Conservation (phyloP, 768 basidiomycete species). For the Pluteus cervinus region DNA sequence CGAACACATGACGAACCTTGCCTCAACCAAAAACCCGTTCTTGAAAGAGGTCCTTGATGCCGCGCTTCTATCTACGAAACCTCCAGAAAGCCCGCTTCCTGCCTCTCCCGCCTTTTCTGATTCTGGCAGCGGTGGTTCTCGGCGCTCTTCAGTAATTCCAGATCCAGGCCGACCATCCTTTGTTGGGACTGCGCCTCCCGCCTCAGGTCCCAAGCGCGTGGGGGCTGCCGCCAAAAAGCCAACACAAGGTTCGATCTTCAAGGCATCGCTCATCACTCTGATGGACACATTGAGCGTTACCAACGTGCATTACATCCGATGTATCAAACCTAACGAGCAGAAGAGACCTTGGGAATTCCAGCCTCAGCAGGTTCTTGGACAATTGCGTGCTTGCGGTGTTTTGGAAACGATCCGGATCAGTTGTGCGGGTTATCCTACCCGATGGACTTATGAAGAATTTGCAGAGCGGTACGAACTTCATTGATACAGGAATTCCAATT, state of each 20-base stretch:
- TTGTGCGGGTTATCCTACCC: slow-evolving; percentile 96
- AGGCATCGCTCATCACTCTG: slow-evolving; percentile 83
- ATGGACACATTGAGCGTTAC: slow-evolving; percentile 98
- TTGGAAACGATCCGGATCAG: slow-evolving; percentile 98
- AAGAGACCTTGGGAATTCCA: slow-evolving; percentile 97
- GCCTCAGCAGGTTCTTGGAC: slow-evolving; percentile 91
- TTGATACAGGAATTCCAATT: slow-evolving; percentile 1
- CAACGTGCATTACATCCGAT: slow-evolving; percentile 98
- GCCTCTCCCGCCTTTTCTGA: slow-evolving; percentile 76
- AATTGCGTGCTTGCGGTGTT: slow-evolving; percentile 96
- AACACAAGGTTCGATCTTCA: slow-evolving; percentile 98
- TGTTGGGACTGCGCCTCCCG: slow-evolving; percentile 41
- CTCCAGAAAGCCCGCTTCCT: slow-evolving; percentile 62
- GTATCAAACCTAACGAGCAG: slow-evolving; percentile 97
- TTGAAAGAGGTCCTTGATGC: slow-evolving; percentile 92
- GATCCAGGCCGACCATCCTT: slow-evolving; percentile 79
- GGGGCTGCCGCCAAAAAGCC: slow-evolving; percentile 81
- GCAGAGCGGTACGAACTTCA: slow-evolving; percentile 74
- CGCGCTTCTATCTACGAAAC: slow-evolving; percentile 70
- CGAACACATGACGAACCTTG: slow-evolving; percentile 89
- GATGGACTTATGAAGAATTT: slow-evolving; percentile 99
- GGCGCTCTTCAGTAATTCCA: slow-evolving; percentile 80
- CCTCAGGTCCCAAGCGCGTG: slow-evolving; percentile 43
- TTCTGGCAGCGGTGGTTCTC: slow-evolving; percentile 68
- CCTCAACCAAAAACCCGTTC: slow-evolving; percentile 85